Percentiles rank a stretch among this genome's conserved stretches.
These are phyloP conservation scores for Candida ficus DNA, from an alignment of 805 yeast species.

Conservation along the genomic window DNA sequence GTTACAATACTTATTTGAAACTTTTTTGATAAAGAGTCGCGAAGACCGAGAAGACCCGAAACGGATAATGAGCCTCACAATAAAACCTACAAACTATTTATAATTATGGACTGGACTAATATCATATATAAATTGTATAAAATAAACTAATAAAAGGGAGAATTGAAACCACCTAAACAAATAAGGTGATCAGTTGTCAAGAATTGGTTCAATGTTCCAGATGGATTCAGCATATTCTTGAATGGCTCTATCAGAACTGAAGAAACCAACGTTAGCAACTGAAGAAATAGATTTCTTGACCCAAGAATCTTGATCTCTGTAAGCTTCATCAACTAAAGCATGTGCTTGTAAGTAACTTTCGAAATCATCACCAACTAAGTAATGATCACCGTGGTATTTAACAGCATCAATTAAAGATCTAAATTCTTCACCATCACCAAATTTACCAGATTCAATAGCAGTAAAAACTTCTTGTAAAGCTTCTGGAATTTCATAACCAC, in stretches of 20 bases:
- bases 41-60: not conserved
- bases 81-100: too few relatives aligned
- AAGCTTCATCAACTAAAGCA: constrained; percentile 66
- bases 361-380: constrained; percentile 85
- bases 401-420: constrained; percentile 64
- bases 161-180: not conserved
- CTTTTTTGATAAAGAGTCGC: not conserved
- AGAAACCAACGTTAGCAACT: constrained; percentile 93
- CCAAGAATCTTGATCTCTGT: constrained; percentile 66
- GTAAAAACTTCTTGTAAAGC: constrained; percentile 57
- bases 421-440: constrained; percentile 68
- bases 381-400: constrained; percentile 73
- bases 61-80: too few relatives aligned
- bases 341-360: constrained; percentile 84
- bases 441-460: constrained; percentile 61
- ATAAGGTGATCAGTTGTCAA: constrained; percentile 3
- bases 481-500: constrained; percentile 49
- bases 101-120: not conserved
- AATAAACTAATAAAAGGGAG: not conserved
- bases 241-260: constrained; percentile 85
- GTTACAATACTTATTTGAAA: too few relatives aligned
- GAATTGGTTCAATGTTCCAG: constrained; percentile 83
- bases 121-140: not conserved
- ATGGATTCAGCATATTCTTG: constrained; percentile 88
- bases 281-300: constrained; percentile 65